These are phyloP conservation scores for Scutellaria baicalensis DNA, from an alignment of 257 asterid species.

Conservation along the genomic window DNA sequence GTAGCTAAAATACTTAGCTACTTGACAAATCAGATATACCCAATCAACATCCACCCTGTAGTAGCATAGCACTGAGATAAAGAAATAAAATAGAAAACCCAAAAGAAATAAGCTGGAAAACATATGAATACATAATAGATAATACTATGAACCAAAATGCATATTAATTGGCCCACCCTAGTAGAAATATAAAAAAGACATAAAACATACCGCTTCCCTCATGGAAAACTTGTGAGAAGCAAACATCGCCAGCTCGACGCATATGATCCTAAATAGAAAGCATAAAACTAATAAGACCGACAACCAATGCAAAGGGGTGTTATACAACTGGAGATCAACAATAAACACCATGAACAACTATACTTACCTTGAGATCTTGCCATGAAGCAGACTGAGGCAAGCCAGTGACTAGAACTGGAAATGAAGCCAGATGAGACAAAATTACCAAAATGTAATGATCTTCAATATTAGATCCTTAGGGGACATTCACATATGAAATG, in stretches of 20 bases:
- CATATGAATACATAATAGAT: background rate
- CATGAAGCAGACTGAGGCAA: constrained; percentile 97
- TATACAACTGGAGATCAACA: background rate
- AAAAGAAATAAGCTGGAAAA: background rate
- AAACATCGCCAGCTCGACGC: constrained; percentile 99
- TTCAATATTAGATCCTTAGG: background rate
- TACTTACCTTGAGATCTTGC: constrained; percentile 93
- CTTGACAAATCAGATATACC: background rate
- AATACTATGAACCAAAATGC: background rate
- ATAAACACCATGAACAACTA: constrained; percentile 1
- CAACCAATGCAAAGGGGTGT: background rate
- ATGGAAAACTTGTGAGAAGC: constrained; percentile 94
- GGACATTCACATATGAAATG: background rate
- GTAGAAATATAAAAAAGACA: background rate
- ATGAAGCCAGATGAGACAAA: constrained; percentile 11
- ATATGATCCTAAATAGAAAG: constrained; percentile 73
- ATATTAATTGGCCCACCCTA: background rate
- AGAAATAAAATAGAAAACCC: background rate
- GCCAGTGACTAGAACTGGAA: constrained; percentile 71
- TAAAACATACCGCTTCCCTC: constrained; percentile 83
- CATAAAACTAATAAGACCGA: constrained; percentile 4
- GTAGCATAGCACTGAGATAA: background rate
- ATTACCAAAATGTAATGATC: background rate
- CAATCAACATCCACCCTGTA: background rate
- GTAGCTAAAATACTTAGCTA: background rate